phyloP scores from a whole-genome alignment of 2,329 filamentous ascomycete species.

The Aspergillaceae sp. region DNA sequence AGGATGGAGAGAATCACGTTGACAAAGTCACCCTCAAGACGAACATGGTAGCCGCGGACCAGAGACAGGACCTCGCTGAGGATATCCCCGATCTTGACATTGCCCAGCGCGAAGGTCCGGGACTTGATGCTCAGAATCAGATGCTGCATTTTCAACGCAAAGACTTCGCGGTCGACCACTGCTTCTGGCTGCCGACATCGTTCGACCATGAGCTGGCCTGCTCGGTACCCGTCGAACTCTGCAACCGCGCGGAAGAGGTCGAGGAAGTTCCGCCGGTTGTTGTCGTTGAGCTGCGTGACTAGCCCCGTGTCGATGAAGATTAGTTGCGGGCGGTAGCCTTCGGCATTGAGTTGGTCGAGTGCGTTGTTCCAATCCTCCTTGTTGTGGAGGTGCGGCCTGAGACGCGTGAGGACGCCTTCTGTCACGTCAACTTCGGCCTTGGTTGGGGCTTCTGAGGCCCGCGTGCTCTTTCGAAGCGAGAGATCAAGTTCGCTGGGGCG shows the following conservation, averaged over 20 bases:
- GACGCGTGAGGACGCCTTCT: conserved; percentile 70
- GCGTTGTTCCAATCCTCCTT: conserved; percentile 63
- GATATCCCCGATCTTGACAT: conserved; percentile 93
- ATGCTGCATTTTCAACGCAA: conserved; percentile 94
- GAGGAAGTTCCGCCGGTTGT: conserved; percentile 82
- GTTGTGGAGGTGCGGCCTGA: conserved; percentile 65
- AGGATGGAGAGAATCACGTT: conserved; percentile 96
- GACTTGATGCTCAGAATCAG: conserved; percentile 85
- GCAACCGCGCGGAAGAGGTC: conserved; percentile 93
- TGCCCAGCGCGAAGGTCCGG: conserved; percentile 81
- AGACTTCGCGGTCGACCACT: conserved; percentile 81
- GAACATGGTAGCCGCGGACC: conserved; percentile 86
- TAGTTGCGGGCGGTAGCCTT: conserved; percentile 86
- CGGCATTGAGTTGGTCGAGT: conserved; percentile 66
- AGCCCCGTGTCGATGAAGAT: conserved; percentile 97
- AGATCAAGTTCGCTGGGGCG: conserved; percentile 66
- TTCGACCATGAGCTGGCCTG: conserved; percentile 91
- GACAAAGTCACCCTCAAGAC: conserved; percentile 93
- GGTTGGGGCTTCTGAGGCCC: conserved; percentile 34
- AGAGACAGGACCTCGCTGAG: conserved; percentile 82
- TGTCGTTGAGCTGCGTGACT: conserved; percentile 83
- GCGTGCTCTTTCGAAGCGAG: conserved; percentile 40
- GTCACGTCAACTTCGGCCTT: conserved; percentile 64
- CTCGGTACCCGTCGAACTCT: conserved; percentile 94
- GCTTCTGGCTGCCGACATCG: conserved; percentile 85